phyloP scores from a whole-genome alignment of 371 early-diverging fungal species.

The Actinomucor elegans region DNA sequence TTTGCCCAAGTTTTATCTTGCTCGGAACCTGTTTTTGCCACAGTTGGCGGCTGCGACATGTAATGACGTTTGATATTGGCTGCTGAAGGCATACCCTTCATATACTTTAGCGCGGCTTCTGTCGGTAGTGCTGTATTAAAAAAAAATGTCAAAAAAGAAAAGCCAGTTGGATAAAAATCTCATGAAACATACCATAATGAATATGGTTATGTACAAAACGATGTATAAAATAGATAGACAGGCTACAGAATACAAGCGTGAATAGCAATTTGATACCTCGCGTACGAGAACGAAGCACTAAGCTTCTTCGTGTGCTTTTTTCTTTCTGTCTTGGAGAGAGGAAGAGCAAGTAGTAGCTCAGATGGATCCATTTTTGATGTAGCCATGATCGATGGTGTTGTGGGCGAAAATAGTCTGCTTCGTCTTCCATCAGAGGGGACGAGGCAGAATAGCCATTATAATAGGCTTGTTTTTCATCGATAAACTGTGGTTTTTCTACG shows the following conservation, averaged over 20 bases:
- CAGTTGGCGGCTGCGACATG: constrained; percentile 44
- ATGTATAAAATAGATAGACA: constrained; percentile 10
- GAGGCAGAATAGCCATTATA: neutral
- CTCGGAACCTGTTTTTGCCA: constrained; percentile 51
- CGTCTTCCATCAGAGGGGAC: neutral
- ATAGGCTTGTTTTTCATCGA: neutral
- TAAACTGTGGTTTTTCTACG: neutral
- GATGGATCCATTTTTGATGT: neutral
- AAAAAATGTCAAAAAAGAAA: neutral
- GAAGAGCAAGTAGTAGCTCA: constrained; percentile 2
- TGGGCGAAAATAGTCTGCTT: neutral
- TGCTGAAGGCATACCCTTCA: constrained; percentile 28
- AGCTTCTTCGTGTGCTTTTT: neutral
- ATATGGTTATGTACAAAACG: constrained; percentile 7
- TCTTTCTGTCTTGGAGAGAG: neutral
- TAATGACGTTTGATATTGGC: constrained; percentile 21
- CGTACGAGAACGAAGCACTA: constrained; percentile 1
- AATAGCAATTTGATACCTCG: neutral
- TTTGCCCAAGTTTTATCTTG: constrained; percentile 44
- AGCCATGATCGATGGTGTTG: neutral
- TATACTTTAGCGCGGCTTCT: constrained; percentile 12
- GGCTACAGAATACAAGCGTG: constrained; percentile 1
- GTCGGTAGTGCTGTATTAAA: neutral
- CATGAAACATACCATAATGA: constrained; percentile 1
- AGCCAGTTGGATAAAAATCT: too few species aligned